These are phyloP conservation scores for Saturnispora quitensis DNA, from an alignment of 805 yeast genomes.

Conservation along the genomic window DNA sequence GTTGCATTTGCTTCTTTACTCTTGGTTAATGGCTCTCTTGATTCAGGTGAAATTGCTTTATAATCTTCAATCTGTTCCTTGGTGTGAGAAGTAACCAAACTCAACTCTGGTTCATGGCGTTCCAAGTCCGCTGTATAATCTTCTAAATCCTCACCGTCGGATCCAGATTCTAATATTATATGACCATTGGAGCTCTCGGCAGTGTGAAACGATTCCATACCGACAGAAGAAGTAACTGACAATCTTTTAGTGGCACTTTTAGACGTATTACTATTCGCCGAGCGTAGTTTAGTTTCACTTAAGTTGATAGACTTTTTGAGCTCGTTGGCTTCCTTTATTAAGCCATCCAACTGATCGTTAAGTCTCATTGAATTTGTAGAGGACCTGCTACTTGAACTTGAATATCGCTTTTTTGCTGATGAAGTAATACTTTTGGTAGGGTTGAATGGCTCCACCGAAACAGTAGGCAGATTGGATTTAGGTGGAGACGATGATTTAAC, in stretches of 20 bases:
- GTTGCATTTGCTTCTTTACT: not conserved
- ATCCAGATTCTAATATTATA: not conserved
- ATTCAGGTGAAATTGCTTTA: not conserved
- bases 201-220: conserved; percentile 12
- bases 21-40: not conserved
- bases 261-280: not conserved
- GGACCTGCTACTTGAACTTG: not conserved
- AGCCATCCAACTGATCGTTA: conserved; percentile 23
- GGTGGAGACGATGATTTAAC: conserved; percentile 11
- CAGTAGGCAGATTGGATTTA: conserved; percentile 11
- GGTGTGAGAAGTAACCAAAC: not conserved
- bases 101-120: not conserved
- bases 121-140: not conserved
- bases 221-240: conserved; percentile 3
- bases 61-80: not conserved
- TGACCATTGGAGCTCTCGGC: conserved; percentile 6
- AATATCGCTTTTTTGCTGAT: not conserved
- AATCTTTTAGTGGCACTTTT: not conserved
- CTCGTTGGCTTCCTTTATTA: conserved; percentile 27
- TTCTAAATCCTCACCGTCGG: not conserved
- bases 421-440: not conserved
- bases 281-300: not conserved
- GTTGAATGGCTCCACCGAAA: not conserved
- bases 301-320: conserved; percentile 10
- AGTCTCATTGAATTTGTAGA: conserved; percentile 11